Conservation (phyloP, 1,284 basidiomycete genomes). For the Rhodotorula sp. region DNA sequence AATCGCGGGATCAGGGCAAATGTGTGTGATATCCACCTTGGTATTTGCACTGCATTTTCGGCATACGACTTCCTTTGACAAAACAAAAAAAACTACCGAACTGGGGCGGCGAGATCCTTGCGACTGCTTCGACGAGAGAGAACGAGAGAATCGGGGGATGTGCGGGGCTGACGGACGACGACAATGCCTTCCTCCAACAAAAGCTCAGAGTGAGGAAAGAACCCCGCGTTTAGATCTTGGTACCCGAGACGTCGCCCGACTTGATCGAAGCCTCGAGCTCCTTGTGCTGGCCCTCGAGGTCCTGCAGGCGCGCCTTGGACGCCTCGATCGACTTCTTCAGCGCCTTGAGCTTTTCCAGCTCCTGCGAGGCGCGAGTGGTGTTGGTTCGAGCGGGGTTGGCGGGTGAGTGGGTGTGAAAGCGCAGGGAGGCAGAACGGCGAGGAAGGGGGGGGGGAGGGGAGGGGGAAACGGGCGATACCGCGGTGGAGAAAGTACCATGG, state of each 20-base stretch:
- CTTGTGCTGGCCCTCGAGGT: conserved; percentile 34
- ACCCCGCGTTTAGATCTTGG: neutral
- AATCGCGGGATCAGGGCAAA: too few species aligned
- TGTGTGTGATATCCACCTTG: too few species aligned
- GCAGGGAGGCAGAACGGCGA: neutral
- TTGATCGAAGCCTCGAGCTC: conserved; percentile 26
- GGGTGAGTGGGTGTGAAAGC: too few species aligned
- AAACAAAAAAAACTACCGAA: too few species aligned
- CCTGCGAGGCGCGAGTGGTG: conserved; percentile 7
- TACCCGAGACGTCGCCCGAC: neutral
- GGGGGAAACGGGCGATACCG: neutral
- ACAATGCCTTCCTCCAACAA: too few species aligned
- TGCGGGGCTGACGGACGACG: too few species aligned
- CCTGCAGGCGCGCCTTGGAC: conserved; percentile 35
- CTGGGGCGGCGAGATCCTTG: too few species aligned
- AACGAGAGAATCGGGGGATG: too few species aligned
- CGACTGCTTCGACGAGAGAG: too few species aligned
- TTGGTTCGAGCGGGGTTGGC: neutral
- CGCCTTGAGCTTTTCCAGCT: conserved; percentile 38
- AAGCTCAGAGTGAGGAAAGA: neutral
- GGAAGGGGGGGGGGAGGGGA: too few species aligned
- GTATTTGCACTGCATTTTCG: too few species aligned
- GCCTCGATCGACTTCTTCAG: conserved; percentile 40
- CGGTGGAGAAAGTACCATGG: neutral
- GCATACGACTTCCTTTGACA: too few species aligned